A percentile compares a stretch with the other conserved stretches of the same genome.
These are phyloP conservation scores for Pseudogymnoascus pannorum DNA, from an alignment of 2,329 filamentous ascomycete species.

Conservation along the genomic window DNA sequence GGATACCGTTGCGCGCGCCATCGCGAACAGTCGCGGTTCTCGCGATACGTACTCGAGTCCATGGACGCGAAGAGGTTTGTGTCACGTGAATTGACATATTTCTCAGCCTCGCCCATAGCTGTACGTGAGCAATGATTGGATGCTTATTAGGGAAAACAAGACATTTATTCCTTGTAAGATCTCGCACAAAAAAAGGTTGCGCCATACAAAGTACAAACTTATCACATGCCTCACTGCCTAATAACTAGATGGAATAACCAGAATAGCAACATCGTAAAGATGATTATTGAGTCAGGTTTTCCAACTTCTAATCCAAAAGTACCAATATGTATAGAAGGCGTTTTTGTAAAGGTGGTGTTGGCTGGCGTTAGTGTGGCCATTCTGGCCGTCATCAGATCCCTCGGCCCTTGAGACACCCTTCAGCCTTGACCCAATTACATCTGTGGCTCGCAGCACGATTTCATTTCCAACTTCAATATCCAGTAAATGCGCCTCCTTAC, in stretches of 20 bases:
- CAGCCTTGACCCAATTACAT: slow-evolving; percentile 7
- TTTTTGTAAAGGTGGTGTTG: not conserved
- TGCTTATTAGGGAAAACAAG: not conserved
- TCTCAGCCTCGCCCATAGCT: slow-evolving; percentile 1
- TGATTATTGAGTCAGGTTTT: not conserved
- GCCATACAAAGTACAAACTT: not conserved
- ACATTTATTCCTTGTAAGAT: not conserved
- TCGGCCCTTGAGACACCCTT: not conserved
- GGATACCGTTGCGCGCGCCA: not conserved
- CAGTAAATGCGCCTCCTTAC: not conserved
- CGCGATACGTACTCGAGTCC: not conserved
- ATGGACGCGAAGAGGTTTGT: not conserved
- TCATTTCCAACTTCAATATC: slow-evolving; percentile 6
- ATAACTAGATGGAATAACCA: not conserved
- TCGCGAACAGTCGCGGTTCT: slow-evolving; percentile 7
- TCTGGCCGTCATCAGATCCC: slow-evolving; percentile 3
- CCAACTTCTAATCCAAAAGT: not conserved
- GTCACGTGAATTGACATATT: not conserved
- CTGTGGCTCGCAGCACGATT: slow-evolving; percentile 3
- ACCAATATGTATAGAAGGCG: not conserved
- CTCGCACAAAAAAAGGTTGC: not conserved
- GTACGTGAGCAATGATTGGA: slow-evolving; percentile 4
- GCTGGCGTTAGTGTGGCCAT: not conserved
- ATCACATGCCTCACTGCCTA: not conserved
- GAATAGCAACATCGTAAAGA: not conserved